These are phyloP conservation scores for Candida ficus DNA, from an alignment of 805 yeast species.

Conservation along the genomic window DNA sequence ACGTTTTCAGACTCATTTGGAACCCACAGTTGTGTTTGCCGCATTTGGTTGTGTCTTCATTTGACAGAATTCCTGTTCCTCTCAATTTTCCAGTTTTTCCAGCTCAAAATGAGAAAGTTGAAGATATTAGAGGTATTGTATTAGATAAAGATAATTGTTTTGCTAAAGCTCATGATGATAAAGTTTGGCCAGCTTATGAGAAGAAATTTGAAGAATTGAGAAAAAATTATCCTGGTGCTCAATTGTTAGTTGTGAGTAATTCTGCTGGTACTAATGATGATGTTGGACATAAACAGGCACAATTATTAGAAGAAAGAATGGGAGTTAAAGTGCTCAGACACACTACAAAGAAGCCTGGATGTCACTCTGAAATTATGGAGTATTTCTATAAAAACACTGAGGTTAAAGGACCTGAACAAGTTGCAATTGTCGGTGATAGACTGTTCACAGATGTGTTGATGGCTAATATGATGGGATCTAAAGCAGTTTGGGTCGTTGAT, in stretches of 20 bases:
- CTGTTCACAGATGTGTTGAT: slow-evolving; percentile 85
- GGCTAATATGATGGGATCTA: slow-evolving; percentile 92
- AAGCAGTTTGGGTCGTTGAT: slow-evolving; percentile 75
- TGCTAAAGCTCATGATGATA: slow-evolving; percentile 75
- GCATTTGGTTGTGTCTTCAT: slow-evolving; percentile 47
- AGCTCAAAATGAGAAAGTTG: slow-evolving; percentile 4
- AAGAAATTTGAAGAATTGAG: slow-evolving; percentile 51
- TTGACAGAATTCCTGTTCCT: slow-evolving; percentile 59
- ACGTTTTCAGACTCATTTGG: slow-evolving; percentile 51
- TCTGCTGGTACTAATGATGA: slow-evolving; percentile 92
- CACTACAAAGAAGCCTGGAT: slow-evolving; percentile 77
- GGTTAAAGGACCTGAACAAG: slow-evolving; percentile 44
- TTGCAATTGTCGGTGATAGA: slow-evolving; percentile 88
- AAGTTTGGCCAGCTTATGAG: slow-evolving; percentile 71
- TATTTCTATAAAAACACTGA: slow-evolving; percentile 49
- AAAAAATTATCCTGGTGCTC: slow-evolving; percentile 54
- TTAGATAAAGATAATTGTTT: slow-evolving; percentile 95
- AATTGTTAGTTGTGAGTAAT: slow-evolving; percentile 76
- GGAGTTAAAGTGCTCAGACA: slow-evolving; percentile 71
- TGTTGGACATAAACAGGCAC: slow-evolving; percentile 51
- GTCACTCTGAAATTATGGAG: slow-evolving; percentile 59
- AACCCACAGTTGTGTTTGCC: slow-evolving; percentile 73
- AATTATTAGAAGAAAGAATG: slow-evolving; percentile 50
- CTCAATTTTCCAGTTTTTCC: slow-evolving; percentile 27
- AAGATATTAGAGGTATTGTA: slow-evolving; percentile 65